These are phyloP conservation scores for Phytophthora cactorum DNA, from an alignment of 352 stramenopile genomes.

Conservation along the genomic window DNA sequence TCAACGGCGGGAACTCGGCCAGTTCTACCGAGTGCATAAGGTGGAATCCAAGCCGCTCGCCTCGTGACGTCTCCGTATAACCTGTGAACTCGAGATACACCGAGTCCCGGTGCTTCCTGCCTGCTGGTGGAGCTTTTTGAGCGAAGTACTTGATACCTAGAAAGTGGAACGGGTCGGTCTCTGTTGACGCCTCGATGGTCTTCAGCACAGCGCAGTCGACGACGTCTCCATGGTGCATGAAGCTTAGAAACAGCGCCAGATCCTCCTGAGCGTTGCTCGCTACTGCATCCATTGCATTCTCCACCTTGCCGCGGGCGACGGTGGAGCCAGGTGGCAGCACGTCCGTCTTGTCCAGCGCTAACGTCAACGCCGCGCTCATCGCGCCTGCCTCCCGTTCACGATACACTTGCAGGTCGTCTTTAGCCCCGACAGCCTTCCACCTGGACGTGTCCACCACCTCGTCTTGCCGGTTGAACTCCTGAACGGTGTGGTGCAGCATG, in stretches of 20 bases:
- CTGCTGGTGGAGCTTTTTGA: neutral
- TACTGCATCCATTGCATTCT: constrained; percentile 50
- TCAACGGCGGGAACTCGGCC: constrained; percentile 18
- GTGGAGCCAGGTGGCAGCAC: constrained; percentile 6
- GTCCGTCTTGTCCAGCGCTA: constrained; percentile 17
- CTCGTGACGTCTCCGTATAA: constrained; percentile 30
- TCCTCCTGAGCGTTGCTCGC: constrained; percentile 45
- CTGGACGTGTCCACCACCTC: constrained; percentile 31
- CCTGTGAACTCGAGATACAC: constrained; percentile 42
- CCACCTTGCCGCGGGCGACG: constrained; percentile 38
- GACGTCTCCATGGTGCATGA: constrained; percentile 30
- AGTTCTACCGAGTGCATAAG: constrained; percentile 54
- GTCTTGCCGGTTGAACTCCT: constrained; percentile 35
- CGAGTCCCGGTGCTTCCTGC: constrained; percentile 3
- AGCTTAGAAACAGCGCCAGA: constrained; percentile 34
- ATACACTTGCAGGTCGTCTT: constrained; percentile 27
- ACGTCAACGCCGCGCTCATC: constrained; percentile 14
- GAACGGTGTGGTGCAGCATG: constrained; percentile 40
- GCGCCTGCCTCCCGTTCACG: constrained; percentile 26
- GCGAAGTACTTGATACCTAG: constrained; percentile 37
- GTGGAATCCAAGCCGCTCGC: constrained; percentile 26
- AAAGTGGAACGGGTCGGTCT: constrained; percentile 45
- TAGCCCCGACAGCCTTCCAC: constrained; percentile 40
- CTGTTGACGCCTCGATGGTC: constrained; percentile 26
- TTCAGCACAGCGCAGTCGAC: constrained; percentile 34